Evolutionary conservation across 2,329 filamentous ascomycete genomes (phyloP).

Genomic region (Venturiaceae sp.): DNA sequence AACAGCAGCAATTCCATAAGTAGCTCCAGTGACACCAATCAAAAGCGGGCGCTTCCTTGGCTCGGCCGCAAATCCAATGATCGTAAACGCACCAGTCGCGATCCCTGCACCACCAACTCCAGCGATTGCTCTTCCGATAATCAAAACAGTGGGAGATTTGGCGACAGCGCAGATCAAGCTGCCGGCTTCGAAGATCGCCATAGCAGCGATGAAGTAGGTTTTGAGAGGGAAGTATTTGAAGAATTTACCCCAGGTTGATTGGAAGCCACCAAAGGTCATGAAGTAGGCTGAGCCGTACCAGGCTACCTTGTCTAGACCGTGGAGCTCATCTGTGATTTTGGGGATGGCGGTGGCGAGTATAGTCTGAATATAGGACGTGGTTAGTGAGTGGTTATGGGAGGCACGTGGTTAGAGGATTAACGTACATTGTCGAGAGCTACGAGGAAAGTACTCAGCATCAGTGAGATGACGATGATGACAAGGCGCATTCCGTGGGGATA

Average conservation of each 20-base stretch:
- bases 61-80: conserved; percentile 33
- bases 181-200: conserved; percentile 42
- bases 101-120: conserved; percentile 32
- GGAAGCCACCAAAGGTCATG: conserved; percentile 32
- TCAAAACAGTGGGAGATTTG: conserved; percentile 19
- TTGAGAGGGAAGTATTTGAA: conserved; percentile 36
- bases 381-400: not conserved
- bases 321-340: conserved; percentile 25
- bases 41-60: conserved; percentile 29
- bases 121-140: conserved; percentile 29
- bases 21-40: conserved; percentile 24
- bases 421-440: conserved; percentile 10
- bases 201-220: conserved; percentile 19
- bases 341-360: conserved; percentile 28
- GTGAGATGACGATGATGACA: conserved; percentile 2
- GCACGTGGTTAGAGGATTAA: not conserved
- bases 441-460: conserved; percentile 8
- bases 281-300: conserved; percentile 32
- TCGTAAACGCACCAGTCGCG: conserved; percentile 22
- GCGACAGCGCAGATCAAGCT: conserved; percentile 39
- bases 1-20: conserved; percentile 26
- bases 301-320: conserved; percentile 22
- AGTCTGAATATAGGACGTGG: conserved; percentile 9
- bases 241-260: conserved; percentile 34
- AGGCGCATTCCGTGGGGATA: not conserved